Conservation (phyloP, 2,329 filamentous ascomycete species). For the Metarhizium album region DNA sequence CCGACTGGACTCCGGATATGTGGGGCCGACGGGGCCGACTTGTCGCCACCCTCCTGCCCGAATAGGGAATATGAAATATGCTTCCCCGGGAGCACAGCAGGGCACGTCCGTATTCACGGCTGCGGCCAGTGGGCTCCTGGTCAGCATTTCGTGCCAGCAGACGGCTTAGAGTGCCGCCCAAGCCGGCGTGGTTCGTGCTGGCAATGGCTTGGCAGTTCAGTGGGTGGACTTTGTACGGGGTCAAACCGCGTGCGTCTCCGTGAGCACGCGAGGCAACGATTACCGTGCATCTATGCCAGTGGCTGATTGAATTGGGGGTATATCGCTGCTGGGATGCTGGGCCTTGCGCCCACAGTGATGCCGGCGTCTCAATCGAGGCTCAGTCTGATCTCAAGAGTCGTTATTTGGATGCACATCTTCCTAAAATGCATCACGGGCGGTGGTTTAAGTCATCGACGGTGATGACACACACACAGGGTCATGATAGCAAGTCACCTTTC, state of each 20-base stretch:
- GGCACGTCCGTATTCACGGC: slow-evolving; percentile 58
- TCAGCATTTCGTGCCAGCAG: slow-evolving; percentile 66
- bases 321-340: neutral
- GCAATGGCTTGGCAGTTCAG: slow-evolving; percentile 57
- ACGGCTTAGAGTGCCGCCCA: slow-evolving; percentile 63
- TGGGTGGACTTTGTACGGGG: slow-evolving; percentile 36
- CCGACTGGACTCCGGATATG: slow-evolving; percentile 2
- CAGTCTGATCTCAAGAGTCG: too few species aligned
- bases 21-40: slow-evolving; percentile 1
- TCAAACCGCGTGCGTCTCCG: too few species aligned
- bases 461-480: slow-evolving; percentile 16
- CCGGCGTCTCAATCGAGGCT: too few species aligned
- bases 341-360: slow-evolving; percentile 13
- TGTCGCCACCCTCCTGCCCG: slow-evolving; percentile 6
- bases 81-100: slow-evolving; percentile 19
- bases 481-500: slow-evolving; percentile 1
- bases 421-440: too few species aligned
- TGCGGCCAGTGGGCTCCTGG: slow-evolving; percentile 55
- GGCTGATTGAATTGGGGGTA: too few species aligned
- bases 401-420: too few species aligned
- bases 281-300: too few species aligned
- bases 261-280: too few species aligned
- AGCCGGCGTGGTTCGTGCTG: slow-evolving; percentile 52
- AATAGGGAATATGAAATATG: neutral
- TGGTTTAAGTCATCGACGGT: slow-evolving; percentile 16